A percentile compares a stretch with the other conserved stretches of the same genome.
Conservation (phyloP, 2,329 filamentous ascomycete genomes). For the Kalaharituber pfeilii region DNA sequence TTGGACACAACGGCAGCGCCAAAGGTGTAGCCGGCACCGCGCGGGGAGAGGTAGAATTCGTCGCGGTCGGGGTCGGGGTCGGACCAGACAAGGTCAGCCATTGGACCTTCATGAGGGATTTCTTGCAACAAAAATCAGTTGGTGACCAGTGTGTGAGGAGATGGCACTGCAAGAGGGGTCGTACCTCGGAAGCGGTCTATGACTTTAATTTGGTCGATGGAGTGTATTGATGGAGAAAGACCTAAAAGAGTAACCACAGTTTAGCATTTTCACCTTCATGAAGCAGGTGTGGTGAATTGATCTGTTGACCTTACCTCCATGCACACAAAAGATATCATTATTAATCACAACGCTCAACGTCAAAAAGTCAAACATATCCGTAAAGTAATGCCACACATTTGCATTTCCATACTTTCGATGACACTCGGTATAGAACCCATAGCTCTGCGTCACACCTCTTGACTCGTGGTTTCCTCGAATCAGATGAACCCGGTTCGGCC, state of each 20-base stretch:
- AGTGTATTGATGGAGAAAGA: constrained; percentile 79
- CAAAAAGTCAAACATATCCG: constrained; percentile 98
- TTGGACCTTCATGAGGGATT: constrained; percentile 94
- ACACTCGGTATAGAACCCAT: constrained; percentile 98
- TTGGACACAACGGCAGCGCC: constrained; percentile 96
- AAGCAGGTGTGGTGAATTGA: constrained; percentile 19
- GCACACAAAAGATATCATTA: constrained; percentile 96
- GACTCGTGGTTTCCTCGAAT: constrained; percentile 98
- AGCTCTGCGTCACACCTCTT: constrained; percentile 91
- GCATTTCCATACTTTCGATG: constrained; percentile 96
- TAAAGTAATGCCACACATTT: constrained; percentile 99
- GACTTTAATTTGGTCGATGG: constrained; percentile 98
- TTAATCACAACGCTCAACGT: constrained; percentile 96
- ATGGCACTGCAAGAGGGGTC: neutral
- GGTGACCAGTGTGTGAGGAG: constrained; percentile 8
- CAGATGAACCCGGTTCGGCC: constrained; percentile 84
- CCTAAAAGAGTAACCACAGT: constrained; percentile 33
- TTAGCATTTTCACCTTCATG: too few relatives aligned
- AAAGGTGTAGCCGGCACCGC: constrained; percentile 93
- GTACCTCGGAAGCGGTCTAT: constrained; percentile 74
- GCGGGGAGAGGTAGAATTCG: constrained; percentile 84
- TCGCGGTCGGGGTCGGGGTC: constrained; percentile 95
- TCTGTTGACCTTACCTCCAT: constrained; percentile 73
- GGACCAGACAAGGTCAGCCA: constrained; percentile 99
- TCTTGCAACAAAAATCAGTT: constrained; percentile 32